Evolutionary conservation across 257 asterid genomes (phyloP).

Genomic region (Penstemon newberryi): DNA sequence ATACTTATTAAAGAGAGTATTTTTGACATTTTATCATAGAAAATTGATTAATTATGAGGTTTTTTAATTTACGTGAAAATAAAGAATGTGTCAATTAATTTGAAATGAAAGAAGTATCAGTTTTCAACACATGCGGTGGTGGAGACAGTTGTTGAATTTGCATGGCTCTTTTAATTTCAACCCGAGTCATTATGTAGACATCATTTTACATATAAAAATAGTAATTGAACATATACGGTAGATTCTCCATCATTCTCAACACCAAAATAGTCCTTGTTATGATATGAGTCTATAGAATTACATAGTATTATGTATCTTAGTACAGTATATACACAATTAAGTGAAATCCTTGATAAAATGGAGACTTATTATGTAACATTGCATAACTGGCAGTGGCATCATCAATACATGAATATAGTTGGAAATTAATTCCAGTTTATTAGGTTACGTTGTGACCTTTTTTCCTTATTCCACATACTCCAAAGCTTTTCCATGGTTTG

Average conservation of each 20-base stretch:
- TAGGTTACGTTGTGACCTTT: too few species aligned
- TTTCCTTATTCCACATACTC: constrained; percentile 46
- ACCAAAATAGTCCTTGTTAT: neutral
- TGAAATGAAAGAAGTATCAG: too few species aligned
- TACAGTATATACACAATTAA: neutral
- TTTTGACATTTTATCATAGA: too few species aligned
- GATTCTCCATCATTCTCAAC: neutral
- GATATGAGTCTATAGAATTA: neutral
- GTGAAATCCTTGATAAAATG: neutral
- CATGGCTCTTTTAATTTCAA: too few species aligned
- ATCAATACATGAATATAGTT: neutral
- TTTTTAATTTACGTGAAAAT: too few species aligned
- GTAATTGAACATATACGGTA: neutral
- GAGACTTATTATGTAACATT: neutral
- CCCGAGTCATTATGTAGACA: too few species aligned
- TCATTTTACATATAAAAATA: too few species aligned
- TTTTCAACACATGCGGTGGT: too few species aligned
- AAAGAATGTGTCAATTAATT: too few species aligned
- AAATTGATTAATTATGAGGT: too few species aligned
- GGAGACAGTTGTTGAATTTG: too few species aligned
- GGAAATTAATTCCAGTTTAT: neutral
- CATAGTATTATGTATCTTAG: neutral
- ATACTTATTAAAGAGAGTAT: too few species aligned
- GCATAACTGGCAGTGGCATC: neutral
- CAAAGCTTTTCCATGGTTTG: constrained; percentile 66